These are phyloP conservation scores for Vanrija humicola DNA, from an alignment of 1,284 basidiomycete species.

Conservation along the genomic window DNA sequence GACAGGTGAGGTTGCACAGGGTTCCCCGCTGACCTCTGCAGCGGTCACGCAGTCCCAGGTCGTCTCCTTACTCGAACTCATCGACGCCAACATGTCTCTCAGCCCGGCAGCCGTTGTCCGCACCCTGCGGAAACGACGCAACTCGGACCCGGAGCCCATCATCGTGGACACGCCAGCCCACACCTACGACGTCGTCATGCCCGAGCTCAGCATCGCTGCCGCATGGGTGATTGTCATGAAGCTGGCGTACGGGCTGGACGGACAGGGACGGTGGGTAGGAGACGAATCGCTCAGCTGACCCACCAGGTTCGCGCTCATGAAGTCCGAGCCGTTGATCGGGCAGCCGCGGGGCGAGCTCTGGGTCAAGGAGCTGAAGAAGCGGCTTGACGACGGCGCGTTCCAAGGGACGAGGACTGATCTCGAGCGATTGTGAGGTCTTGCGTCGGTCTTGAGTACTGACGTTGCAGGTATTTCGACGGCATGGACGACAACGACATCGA, in stretches of 20 bases:
- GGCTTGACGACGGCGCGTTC: slow-evolving; percentile 37
- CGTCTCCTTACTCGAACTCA: slow-evolving; percentile 24
- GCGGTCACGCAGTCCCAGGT: slow-evolving; percentile 57
- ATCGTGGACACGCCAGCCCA: not conserved
- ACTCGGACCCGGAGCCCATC: not conserved
- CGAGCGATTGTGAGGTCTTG: slow-evolving; percentile 21
- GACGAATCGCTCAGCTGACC: slow-evolving; percentile 1
- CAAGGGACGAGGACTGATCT: slow-evolving; percentile 9
- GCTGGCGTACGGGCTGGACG: slow-evolving; percentile 77
- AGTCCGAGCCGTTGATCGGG: slow-evolving; percentile 56
- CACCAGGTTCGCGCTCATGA: slow-evolving; percentile 12
- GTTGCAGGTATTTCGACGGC: slow-evolving; percentile 22
- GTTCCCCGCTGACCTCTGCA: slow-evolving; percentile 46
- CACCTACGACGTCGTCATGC: slow-evolving; percentile 53
- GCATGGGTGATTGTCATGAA: slow-evolving; percentile 69
- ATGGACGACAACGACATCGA: slow-evolving; percentile 35
- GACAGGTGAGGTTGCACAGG: slow-evolving; percentile 71
- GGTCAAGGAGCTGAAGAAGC: slow-evolving; percentile 52
- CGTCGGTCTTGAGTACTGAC: not conserved
- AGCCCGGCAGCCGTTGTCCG: slow-evolving; percentile 34
- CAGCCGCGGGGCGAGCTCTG: slow-evolving; percentile 59
- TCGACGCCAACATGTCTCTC: slow-evolving; percentile 37
- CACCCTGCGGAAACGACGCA: slow-evolving; percentile 44
- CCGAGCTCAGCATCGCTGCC: slow-evolving; percentile 69
- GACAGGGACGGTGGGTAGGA: slow-evolving; percentile 55